These are phyloP conservation scores for Uronychia binucleata DNA, from an alignment of 73 alveolate species.

Conservation along the genomic window DNA sequence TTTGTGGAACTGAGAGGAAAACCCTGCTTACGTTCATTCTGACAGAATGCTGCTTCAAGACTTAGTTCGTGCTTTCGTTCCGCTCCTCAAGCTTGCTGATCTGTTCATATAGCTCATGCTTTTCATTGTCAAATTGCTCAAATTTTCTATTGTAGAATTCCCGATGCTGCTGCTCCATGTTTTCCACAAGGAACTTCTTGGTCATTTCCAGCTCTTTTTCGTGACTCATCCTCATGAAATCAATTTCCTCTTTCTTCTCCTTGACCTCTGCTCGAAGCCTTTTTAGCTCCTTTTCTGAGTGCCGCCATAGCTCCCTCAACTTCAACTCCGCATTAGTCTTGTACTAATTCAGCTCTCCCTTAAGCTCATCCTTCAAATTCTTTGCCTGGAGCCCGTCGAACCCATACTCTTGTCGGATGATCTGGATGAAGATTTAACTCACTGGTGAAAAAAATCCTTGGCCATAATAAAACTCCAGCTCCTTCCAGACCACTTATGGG, in stretches of 20 bases:
- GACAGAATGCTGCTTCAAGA: neutral
- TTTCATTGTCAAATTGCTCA: slow-evolving; percentile 53
- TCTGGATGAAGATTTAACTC: neutral
- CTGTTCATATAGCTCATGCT: slow-evolving; percentile 47
- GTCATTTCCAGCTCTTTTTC: slow-evolving; percentile 20
- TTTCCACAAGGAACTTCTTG: slow-evolving; percentile 31
- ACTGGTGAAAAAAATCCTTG: slow-evolving; percentile 44
- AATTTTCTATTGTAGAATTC: slow-evolving; percentile 31
- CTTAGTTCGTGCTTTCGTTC: neutral
- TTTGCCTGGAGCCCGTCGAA: slow-evolving; percentile 1
- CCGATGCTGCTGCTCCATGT: slow-evolving; percentile 18
- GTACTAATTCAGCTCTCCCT: slow-evolving; percentile 10
- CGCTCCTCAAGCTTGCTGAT: slow-evolving; percentile 36
- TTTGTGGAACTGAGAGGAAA: neutral
- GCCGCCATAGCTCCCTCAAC: slow-evolving; percentile 2
- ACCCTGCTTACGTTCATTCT: neutral
- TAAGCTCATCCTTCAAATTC: slow-evolving; percentile 21
- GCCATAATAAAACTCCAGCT: slow-evolving; percentile 45
- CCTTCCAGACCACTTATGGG: slow-evolving; percentile 47
- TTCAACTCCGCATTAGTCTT: slow-evolving; percentile 2
- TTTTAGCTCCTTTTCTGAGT: neutral
- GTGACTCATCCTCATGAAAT: neutral
- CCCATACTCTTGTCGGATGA: slow-evolving; percentile 48
- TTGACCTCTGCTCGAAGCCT: neutral
- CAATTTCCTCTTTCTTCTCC: neutral